Base-by-base conservation (phyloP, 2,329 filamentous ascomycete genomes). In the Aspergillus ochraceoroseus region DNA sequence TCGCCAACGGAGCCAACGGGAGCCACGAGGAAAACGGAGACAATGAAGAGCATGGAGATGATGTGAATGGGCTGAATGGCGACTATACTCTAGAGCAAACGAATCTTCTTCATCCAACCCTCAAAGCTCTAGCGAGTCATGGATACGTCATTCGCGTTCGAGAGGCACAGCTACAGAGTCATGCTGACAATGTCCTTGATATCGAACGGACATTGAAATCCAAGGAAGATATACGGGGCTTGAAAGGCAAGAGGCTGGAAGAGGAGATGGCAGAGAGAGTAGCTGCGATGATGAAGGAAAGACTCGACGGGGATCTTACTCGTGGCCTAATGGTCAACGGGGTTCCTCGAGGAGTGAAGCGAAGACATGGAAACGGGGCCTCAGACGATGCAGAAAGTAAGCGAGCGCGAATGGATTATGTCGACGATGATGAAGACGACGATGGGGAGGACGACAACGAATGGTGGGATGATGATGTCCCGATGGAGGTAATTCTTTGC, bases 401-500 rank as follows among this genome's bases (percentile, higher is more conserved):
- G 27, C 36, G 44, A 30, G 49, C 33, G 14, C 50, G 51, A 13
- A 23, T 51, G 14, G 49, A 57, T n/a, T 57, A 60, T 29, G 56
- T 52, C n/a, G 44, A 48, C 22, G 57, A 51, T n/a, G 58, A 59
- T 26, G 48, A 52, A 20, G 53, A 57, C 35, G 56, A 53, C 5
- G 54, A 56, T 8, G 53, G 50, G 7, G 49, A 55, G 11, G 54
- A 61, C 18, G 63, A 64, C 19, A 61, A 65, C 32, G 62, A 66
- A 32, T 64, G 55, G 57, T 59, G 55, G 5, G 59, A 66, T 34
- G 58, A 64, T 13, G 61, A 64, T 30, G 47, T 54, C 14, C 61
- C 61, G 27, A 59, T 68, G 60, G 63, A 68, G 50, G 65, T 67
- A 55, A 56, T n/a, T n/a, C n/a, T n/a, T n/a, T n/a, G n/a, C n/a